These are phyloP conservation scores for Tetrapyrgos nigripes DNA, from an alignment of 1,284 basidiomycete species.

Conservation along the genomic window DNA sequence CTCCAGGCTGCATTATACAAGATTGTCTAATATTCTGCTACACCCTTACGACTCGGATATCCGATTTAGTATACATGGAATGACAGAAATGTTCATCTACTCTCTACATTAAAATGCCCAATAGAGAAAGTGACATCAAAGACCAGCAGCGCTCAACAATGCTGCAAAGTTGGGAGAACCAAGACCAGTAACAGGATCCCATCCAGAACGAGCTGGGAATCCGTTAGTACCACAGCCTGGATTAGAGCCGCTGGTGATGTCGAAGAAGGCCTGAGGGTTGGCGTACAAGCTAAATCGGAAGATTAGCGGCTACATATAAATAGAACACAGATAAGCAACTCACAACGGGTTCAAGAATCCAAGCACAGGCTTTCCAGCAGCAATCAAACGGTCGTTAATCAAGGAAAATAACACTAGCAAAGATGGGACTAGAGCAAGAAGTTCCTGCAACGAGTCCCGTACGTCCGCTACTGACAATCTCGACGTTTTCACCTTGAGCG, in stretches of 20 bases:
- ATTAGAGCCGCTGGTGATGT: slow-evolving; percentile 32
- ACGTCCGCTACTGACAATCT: slow-evolving; percentile 21
- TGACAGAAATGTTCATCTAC: no score
- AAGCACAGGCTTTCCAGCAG: slow-evolving; percentile 36
- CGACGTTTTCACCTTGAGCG: slow-evolving; percentile 36
- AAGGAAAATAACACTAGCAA: slow-evolving; percentile 43
- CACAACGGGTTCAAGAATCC: slow-evolving; percentile 48
- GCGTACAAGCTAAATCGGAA: slow-evolving; percentile 17
- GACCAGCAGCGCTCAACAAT: slow-evolving; percentile 32
- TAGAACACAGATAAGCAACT: slow-evolving; percentile 37
- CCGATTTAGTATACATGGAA: no score
- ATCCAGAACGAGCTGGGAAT: background rate
- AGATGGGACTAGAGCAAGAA: slow-evolving; percentile 44
- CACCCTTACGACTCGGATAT: no score
- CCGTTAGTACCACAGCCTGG: slow-evolving; percentile 28
- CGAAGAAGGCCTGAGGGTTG: slow-evolving; percentile 33
- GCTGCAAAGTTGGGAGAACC: slow-evolving; percentile 41
- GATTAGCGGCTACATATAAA: background rate
- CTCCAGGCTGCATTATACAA: no score
- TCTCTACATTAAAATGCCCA: no score
- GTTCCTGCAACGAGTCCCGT: slow-evolving; percentile 36
- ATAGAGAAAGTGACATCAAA: no score
- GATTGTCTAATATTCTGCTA: no score
- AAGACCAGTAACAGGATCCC: slow-evolving; percentile 37
- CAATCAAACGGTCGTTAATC: slow-evolving; percentile 42